phyloP scores from a whole-genome alignment of 169 alveolate species.

The Cyclospora cayetanensis region DNA sequence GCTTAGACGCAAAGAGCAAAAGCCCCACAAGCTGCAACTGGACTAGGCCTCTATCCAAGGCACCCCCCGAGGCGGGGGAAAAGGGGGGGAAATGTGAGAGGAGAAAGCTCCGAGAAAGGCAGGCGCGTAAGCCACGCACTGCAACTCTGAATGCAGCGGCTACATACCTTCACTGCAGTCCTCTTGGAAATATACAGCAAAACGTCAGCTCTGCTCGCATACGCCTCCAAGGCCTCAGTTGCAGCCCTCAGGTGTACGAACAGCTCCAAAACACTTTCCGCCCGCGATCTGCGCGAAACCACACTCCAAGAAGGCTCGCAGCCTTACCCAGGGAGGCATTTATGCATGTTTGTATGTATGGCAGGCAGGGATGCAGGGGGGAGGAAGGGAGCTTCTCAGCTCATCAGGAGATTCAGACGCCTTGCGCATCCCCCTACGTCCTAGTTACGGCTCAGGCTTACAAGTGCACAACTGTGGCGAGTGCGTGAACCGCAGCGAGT shows the following conservation, averaged over 20 bases:
- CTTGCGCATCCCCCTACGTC: too few relatives aligned
- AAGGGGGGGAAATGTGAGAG: not conserved
- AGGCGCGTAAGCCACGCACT: not conserved
- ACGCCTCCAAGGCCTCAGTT: constrained; percentile 51
- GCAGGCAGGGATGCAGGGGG: not conserved
- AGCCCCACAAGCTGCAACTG: not conserved
- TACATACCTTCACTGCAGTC: constrained; percentile 10
- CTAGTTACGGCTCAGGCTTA: not conserved
- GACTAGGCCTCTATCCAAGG: too few relatives aligned
- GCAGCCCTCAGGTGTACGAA: constrained; percentile 57
- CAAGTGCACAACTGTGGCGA: not conserved
- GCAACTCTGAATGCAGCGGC: not conserved
- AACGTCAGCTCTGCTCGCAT: constrained; percentile 25
- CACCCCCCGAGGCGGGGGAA: too few relatives aligned
- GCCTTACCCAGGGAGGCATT: too few relatives aligned
- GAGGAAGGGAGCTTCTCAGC: not conserved
- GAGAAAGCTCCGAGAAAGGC: not conserved
- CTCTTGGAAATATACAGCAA: not conserved
- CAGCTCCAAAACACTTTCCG: not conserved
- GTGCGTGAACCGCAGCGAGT: constrained; percentile 30
- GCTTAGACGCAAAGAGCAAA: not conserved
- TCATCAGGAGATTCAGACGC: too few relatives aligned
- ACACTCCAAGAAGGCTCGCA: not conserved
- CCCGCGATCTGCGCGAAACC: not conserved
- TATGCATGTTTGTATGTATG: not conserved